phyloP scores from a whole-genome alignment of 257 asterid species.

The Rubia yunnanensis region DNA sequence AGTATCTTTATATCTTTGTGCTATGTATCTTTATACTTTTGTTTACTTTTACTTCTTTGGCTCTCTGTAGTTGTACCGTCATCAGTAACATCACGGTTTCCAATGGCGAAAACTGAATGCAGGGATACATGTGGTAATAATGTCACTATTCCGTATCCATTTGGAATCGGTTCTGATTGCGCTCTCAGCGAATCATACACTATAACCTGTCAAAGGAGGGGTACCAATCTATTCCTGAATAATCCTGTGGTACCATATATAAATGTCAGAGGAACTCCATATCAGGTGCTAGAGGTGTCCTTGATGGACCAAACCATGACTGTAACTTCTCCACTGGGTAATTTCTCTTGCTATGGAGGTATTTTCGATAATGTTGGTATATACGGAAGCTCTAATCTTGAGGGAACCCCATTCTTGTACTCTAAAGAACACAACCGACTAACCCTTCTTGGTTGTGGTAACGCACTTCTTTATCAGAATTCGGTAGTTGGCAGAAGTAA shows the following conservation, averaged over 20 bases:
- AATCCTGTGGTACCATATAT: constrained; percentile 1
- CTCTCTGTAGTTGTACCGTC: neutral
- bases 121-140: no score
- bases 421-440: constrained; percentile 10
- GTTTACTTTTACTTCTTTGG: neutral
- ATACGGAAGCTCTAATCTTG: constrained; percentile 5
- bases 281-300: constrained; percentile 9
- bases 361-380: neutral
- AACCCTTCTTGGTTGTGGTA: constrained; percentile 21
- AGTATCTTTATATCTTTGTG: neutral
- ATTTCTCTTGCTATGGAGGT: neutral
- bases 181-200: constrained; percentile 15
- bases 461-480: constrained; percentile 9
- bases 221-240: neutral
- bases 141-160: no score
- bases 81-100: no score
- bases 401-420: constrained; percentile 11
- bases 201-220: constrained; percentile 8
- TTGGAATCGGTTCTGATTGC: no score
- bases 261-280: neutral
- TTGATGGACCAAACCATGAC: constrained; percentile 16
- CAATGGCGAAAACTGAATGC: no score
- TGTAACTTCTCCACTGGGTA: neutral
- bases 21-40: no score
- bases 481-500: neutral